These are phyloP conservation scores for Talaromyces wortmannii DNA, from an alignment of 495 filamentous ascomycete species.

Conservation along the genomic window DNA sequence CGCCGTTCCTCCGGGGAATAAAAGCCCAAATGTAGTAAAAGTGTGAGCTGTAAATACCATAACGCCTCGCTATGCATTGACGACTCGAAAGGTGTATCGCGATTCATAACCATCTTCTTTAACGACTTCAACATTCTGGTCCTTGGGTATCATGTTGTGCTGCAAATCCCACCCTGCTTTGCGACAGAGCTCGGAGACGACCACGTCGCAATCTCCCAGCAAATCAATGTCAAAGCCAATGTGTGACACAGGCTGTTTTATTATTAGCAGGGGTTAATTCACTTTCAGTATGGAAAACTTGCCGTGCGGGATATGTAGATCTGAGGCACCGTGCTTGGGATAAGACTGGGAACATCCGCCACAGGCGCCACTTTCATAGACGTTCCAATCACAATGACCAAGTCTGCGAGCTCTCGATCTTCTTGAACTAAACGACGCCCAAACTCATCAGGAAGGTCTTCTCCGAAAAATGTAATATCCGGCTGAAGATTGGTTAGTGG, in stretches of 20 bases:
- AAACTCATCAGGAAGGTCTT: constrained; percentile 73
- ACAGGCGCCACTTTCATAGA: constrained; percentile 96
- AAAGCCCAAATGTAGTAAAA: background rate
- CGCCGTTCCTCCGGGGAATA: background rate
- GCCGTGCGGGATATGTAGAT: constrained; percentile 87
- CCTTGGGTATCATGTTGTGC: constrained; percentile 79
- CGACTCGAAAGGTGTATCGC: constrained; percentile 55
- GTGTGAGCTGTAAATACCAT: constrained; percentile 3
- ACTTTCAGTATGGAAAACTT: constrained; percentile 14
- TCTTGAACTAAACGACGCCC: constrained; percentile 70
- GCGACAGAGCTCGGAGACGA: constrained; percentile 83
- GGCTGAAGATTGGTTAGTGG: constrained; percentile 36
- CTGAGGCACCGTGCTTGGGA: constrained; percentile 77
- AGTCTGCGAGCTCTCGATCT: constrained; percentile 72
- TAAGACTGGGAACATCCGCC: constrained; percentile 75
- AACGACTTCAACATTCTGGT: constrained; percentile 51
- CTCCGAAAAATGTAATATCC: constrained; percentile 91
- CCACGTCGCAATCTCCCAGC: constrained; percentile 85
- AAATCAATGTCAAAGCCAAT: constrained; percentile 94
- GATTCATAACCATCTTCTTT: constrained; percentile 57
- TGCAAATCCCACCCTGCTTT: constrained; percentile 78
- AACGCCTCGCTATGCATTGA: constrained; percentile 42
- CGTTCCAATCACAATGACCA: constrained; percentile 96
- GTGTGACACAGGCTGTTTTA: constrained; percentile 65
- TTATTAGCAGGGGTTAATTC: background rate